Evolutionary conservation across 148 eudicot species (phyloP).

Genomic region (Rhododendron kiyosumense): DNA sequence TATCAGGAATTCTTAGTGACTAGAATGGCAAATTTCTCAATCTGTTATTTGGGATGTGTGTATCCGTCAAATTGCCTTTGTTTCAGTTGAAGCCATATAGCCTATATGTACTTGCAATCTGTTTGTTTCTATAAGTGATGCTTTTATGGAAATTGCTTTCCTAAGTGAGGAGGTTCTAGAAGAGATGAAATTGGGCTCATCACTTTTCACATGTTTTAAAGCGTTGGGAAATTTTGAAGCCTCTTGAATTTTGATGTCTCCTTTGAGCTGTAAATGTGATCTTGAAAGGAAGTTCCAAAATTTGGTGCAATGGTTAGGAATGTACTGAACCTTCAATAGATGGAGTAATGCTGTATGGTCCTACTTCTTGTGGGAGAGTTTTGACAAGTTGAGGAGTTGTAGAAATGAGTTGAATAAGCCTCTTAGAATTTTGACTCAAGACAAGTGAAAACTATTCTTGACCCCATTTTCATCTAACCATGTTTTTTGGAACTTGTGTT

Average conservation of each 20-base stretch:
- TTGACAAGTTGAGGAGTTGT: background rate
- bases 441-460: background rate
- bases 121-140: background rate
- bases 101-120: background rate
- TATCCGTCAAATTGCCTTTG: background rate
- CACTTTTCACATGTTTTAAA: background rate
- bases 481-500: background rate
- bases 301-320: background rate
- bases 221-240: background rate
- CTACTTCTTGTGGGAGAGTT: background rate
- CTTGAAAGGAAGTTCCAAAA: background rate
- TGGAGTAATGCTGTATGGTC: background rate
- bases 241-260: background rate
- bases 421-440: background rate
- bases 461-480: background rate
- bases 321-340: background rate
- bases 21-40: background rate
- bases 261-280: background rate
- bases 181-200: background rate
- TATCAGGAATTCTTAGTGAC: background rate
- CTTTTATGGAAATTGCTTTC: background rate
- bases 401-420: background rate
- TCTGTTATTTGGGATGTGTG: background rate
- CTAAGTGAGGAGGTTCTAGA: background rate
- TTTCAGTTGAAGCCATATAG: background rate